Evolutionary conservation across 805 yeast genomes (phyloP), one percentile per base, ranked within the genome.

Genomic region (Komagataella pseudopastoris): DNA sequence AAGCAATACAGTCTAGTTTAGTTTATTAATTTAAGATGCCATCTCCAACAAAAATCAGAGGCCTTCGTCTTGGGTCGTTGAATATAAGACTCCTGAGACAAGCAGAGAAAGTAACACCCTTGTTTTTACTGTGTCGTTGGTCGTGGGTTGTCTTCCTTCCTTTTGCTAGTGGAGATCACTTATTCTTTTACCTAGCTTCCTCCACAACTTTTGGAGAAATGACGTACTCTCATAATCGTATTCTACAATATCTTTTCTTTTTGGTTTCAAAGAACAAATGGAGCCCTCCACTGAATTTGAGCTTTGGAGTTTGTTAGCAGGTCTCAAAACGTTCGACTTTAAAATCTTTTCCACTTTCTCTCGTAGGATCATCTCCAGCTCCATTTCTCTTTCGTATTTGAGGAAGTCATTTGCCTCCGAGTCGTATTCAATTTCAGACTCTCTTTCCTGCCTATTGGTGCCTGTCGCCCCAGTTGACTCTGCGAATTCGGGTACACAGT

Each of bases 361-460:
- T 23, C 53, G 23, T 6, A 54, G 47, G 10, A 45, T 22, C 23
- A 44, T 16, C 24, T 54, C 56, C 24, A 52, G 16, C 22, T 43
- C 47, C n/a, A 51, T 50, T 39, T 54, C 51, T 17, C 24, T 47
- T 39, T 52, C 44, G 44, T 54, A 54, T 17, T 45, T 44, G 23
- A 51, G 52, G 17, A 54, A 54, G 48, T 54, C 56, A 5, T 49
- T 45, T 20, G 45, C n/a, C 39, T 30, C 39, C 8, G 39, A 14
- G 39, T 30, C 39, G 39, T 30, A 30, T 1, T 30, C 39, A 2
- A 30, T 30, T 14, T 14, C 39, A 30, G 14, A 30, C 6, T 30
- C 39, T 10, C 14, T 3, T 30, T 30, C 14, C 5, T 10, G 14
- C 8, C 12, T 10, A 6, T 14, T 30, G 6, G 14, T 1, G 14